phyloP scores from a whole-genome alignment of 1,139 yeast species.

The Taiozyma sp. region DNA sequence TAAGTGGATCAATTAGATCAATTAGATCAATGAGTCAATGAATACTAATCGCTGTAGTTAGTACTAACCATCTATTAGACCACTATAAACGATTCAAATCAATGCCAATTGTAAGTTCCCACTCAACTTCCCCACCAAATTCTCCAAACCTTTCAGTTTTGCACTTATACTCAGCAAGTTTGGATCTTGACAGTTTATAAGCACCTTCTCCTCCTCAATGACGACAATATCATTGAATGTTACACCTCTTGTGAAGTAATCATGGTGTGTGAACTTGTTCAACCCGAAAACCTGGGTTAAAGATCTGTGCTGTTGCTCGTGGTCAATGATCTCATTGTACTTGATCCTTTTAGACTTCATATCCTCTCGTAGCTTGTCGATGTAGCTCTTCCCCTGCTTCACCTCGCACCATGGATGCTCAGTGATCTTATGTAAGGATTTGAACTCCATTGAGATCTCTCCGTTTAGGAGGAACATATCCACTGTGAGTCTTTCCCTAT shows the following conservation, averaged over 20 bases:
- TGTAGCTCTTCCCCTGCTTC: slow-evolving; percentile 25
- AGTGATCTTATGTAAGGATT: slow-evolving; percentile 16
- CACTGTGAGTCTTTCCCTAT: slow-evolving; percentile 16
- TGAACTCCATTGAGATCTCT: slow-evolving; percentile 21
- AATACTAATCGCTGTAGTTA: too few relatives aligned
- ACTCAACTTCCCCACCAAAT: slow-evolving; percentile 29
- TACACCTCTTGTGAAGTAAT: slow-evolving; percentile 30
- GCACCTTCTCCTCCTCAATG: slow-evolving; percentile 34
- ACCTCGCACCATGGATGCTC: slow-evolving; percentile 32
- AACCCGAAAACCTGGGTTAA: slow-evolving; percentile 18
- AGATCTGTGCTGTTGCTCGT: slow-evolving; percentile 5
- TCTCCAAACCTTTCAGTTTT: slow-evolving; percentile 33
- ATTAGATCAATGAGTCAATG: too few relatives aligned
- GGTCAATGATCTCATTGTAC: slow-evolving; percentile 15
- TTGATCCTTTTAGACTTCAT: slow-evolving; percentile 19
- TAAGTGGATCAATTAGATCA: too few relatives aligned
- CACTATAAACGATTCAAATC: slow-evolving; percentile 6
- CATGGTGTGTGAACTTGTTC: slow-evolving; percentile 22
- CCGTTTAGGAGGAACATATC: slow-evolving; percentile 20
- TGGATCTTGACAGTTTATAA: slow-evolving; percentile 41
- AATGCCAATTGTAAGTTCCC: slow-evolving; percentile 25
- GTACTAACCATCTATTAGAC: too few relatives aligned
- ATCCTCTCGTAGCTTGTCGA: slow-evolving; percentile 22
- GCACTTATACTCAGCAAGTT: slow-evolving; percentile 36
- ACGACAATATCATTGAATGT: slow-evolving; percentile 35